These are phyloP conservation scores for Rhizoclosmatium globosum DNA, from an alignment of 192 early-diverging fungal species.

Conservation along the genomic window DNA sequence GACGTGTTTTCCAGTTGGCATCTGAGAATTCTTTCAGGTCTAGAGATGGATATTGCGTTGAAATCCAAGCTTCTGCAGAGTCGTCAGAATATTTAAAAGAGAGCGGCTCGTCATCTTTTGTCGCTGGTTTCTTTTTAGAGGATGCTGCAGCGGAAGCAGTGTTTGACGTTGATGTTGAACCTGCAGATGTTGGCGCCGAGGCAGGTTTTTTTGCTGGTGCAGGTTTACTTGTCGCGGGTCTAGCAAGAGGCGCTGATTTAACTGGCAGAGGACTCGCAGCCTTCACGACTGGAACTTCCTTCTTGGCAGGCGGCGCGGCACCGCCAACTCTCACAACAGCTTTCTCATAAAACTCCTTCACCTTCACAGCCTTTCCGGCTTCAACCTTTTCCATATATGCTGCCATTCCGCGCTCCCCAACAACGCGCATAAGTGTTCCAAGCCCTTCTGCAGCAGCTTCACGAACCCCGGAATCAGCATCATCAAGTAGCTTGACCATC, in stretches of 20 bases:
- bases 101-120: slow-evolving; percentile 58
- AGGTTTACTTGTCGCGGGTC: not conserved
- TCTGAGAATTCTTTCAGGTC: slow-evolving; percentile 69
- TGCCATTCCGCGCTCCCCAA: slow-evolving; percentile 74
- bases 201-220: slow-evolving; percentile 26
- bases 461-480: slow-evolving; percentile 83
- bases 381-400: slow-evolving; percentile 85
- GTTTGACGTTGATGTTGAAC: slow-evolving; percentile 29
- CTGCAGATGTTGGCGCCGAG: not conserved
- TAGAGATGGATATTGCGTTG: slow-evolving; percentile 68
- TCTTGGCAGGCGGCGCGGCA: not conserved
- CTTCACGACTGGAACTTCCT: not conserved
- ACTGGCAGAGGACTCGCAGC: slow-evolving; percentile 5
- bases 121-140: slow-evolving; percentile 44
- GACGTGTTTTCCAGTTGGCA: slow-evolving; percentile 86
- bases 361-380: slow-evolving; percentile 85
- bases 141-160: slow-evolving; percentile 24
- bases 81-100: slow-evolving; percentile 77
- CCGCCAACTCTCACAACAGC: slow-evolving; percentile 66
- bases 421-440: slow-evolving; percentile 89
- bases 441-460: slow-evolving; percentile 85
- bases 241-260: not conserved
- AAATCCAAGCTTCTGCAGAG: slow-evolving; percentile 63
- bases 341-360: slow-evolving; percentile 87
- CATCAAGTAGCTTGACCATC: slow-evolving; percentile 80